These are phyloP conservation scores for Nitzschia palea DNA, from an alignment of 108 stramenopile genomes.

Conservation along the genomic window DNA sequence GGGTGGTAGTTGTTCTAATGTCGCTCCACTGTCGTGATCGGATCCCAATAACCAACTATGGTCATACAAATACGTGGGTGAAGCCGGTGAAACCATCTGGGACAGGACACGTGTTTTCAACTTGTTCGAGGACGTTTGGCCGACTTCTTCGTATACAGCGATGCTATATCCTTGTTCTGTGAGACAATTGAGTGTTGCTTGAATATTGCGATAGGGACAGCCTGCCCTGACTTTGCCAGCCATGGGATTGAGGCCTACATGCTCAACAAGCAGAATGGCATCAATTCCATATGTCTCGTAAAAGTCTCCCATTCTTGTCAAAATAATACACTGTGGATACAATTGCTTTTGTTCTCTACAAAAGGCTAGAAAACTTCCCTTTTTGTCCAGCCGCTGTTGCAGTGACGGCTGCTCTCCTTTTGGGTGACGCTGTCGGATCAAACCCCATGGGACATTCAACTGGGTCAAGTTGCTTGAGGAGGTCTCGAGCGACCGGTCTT, in stretches of 20 bases:
- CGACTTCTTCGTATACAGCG: conserved; percentile 90
- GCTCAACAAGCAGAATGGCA: conserved; percentile 91
- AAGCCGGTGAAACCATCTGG: conserved; percentile 89
- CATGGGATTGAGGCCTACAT: conserved; percentile 96
- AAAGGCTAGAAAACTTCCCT: conserved; percentile 63
- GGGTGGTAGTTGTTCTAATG: conserved; percentile 36
- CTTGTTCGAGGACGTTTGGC: conserved; percentile 23
- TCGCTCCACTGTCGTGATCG: conserved; percentile 10
- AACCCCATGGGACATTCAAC: conserved; percentile 78
- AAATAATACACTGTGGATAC: conserved; percentile 57
- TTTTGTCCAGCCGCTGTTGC: conserved; percentile 26
- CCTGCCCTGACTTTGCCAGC: conserved; percentile 90
- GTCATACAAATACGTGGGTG: conserved; percentile 91
- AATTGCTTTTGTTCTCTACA: conserved; percentile 64
- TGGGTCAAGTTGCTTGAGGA: conserved; percentile 62
- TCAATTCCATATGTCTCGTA: conserved; percentile 97
- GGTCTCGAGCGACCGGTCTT: conserved; percentile 57
- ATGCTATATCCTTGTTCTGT: conserved; percentile 85
- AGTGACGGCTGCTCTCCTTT: neutral
- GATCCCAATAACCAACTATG: conserved; percentile 49
- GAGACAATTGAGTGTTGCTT: conserved; percentile 86
- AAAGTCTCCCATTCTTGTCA: conserved; percentile 94
- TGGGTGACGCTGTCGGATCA: conserved; percentile 44
- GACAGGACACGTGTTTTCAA: conserved; percentile 74
- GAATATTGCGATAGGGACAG: conserved; percentile 89